A percentile compares a stretch with the other conserved stretches of the same genome.
phyloP scores from a whole-genome alignment of 78 protist genomes.

The Emiliania huxleyi region DNA sequence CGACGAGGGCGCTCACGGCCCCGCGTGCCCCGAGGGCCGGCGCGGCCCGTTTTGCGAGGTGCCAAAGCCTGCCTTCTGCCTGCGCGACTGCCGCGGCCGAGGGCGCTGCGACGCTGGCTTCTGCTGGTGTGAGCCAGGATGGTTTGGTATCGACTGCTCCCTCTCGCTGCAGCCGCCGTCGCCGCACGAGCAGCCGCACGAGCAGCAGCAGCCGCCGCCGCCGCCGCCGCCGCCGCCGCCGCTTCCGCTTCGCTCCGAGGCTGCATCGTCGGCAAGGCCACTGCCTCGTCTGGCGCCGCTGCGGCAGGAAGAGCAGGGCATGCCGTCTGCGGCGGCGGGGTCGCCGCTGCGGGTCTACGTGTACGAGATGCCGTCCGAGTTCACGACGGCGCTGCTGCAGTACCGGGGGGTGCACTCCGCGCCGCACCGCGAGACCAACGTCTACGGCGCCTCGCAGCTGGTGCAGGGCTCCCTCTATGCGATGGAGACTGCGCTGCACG shows the following conservation, averaged over 20 bases:
- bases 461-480: neutral
- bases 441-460: neutral
- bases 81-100: neutral
- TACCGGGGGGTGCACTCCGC: neutral
- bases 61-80: neutral
- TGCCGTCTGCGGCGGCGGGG: neutral
- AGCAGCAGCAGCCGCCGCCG: too few species aligned
- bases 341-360: neutral
- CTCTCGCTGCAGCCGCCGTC: too few species aligned
- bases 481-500: neutral
- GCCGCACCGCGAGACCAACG: neutral
- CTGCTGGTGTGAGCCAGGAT: neutral
- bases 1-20: too few species aligned
- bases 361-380: neutral
- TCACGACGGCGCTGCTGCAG: neutral
- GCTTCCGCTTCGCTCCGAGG: too few species aligned
- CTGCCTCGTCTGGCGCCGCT: too few species aligned
- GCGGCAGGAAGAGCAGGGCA: neutral
- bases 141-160: slow-evolving; percentile 5
- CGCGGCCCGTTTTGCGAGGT: neutral
- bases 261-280: too few species aligned
- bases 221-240: too few species aligned
- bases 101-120: neutral
- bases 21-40: neutral
- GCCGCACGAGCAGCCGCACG: neutral